Evolutionary conservation across 805 yeast species (phyloP), one percentile per base, ranked within the genome.

Genomic region (Kluyveromyces siamensis): DNA sequence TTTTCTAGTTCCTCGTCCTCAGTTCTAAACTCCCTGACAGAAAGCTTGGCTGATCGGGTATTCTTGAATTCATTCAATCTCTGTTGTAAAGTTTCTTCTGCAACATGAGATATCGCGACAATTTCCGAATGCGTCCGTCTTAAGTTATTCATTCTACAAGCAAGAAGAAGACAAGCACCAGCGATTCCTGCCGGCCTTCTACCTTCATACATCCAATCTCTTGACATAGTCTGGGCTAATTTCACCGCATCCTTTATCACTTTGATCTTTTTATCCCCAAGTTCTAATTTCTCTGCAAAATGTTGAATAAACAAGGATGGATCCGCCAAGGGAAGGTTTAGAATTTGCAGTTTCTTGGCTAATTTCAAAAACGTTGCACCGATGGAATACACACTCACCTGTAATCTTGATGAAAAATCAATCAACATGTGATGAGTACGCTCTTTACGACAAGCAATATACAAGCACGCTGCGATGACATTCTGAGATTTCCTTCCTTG

Each of bases 131-230:
- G 96, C 2, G 95, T 83, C 60, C 98, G 75, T 61, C 96, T 76
- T 63, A 86, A 83, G 61, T 90, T 90, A 68, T 93, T 93, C 98
- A 93, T 95, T 67, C 99, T 77, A 2, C 97, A 93, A 0, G 99
- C 99, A 45, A 93, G 69, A 41, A 95, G 64, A 1, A 93, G 73
- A 67, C 97, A 89, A 0, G 99, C 99, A 19, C 98, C 99, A 0
- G 99, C 99, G 47, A 93, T 80, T 59, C 99, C 99, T 0, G 99
- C 98, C 0, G 99, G 99, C 53, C 98, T 75, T 62, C 99, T 77
- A 25, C 99, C 99, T 67, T 88, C 95, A 63, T 83, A 87, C 56
- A 93, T 85, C 97, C 98, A 93, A 61, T 93, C 98, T 40, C 81
- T 79, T 13, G 90, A 75, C 99, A 93, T 93, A 55, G 96, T 74